Percentiles rank a stretch among this genome's conserved stretches.
phyloP scores from a whole-genome alignment of 495 filamentous ascomycete species.

The Trichoderma gamsii region DNA sequence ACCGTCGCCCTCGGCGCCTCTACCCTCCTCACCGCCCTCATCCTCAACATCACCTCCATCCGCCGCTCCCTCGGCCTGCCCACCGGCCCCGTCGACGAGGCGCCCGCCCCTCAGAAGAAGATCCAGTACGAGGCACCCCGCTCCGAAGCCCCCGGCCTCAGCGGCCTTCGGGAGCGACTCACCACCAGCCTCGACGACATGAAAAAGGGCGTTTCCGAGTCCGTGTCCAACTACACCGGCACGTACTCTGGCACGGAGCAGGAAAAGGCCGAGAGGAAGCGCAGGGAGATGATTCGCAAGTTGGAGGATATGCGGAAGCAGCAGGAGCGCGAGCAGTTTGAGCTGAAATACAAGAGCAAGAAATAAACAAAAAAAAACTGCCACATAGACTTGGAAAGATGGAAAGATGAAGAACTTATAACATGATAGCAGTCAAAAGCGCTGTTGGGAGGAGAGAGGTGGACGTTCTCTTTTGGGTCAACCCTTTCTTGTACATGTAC shows the following conservation, averaged over 20 bases:
- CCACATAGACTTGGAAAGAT: not conserved
- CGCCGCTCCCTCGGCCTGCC: constrained; percentile 45
- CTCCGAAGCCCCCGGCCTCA: not conserved
- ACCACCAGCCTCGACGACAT: constrained; percentile 4
- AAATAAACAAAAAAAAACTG: not conserved
- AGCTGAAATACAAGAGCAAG: constrained; percentile 14
- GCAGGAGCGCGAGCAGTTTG: constrained; percentile 15
- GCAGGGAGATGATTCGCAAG: constrained; percentile 12
- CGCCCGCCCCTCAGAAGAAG: not conserved
- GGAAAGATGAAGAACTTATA: not conserved
- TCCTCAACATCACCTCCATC: constrained; percentile 54
- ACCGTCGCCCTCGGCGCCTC: constrained; percentile 66
- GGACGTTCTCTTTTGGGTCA: no score
- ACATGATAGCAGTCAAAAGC: not conserved
- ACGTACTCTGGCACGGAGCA: not conserved
- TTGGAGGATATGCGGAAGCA: constrained; percentile 8
- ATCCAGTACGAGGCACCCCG: constrained; percentile 13
- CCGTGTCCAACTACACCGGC: constrained; percentile 9
- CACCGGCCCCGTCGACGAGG: not conserved
- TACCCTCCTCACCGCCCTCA: constrained; percentile 43
- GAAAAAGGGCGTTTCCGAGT: constrained; percentile 13
- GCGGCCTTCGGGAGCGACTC: not conserved
- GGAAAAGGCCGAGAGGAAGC: constrained; percentile 16
- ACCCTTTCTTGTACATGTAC: no score
- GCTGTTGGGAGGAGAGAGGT: not conserved